A percentile compares a stretch with the other conserved stretches of the same genome.
These are phyloP conservation scores for Penicillium soppii DNA, from an alignment of 495 filamentous ascomycete genomes.

Conservation along the genomic window DNA sequence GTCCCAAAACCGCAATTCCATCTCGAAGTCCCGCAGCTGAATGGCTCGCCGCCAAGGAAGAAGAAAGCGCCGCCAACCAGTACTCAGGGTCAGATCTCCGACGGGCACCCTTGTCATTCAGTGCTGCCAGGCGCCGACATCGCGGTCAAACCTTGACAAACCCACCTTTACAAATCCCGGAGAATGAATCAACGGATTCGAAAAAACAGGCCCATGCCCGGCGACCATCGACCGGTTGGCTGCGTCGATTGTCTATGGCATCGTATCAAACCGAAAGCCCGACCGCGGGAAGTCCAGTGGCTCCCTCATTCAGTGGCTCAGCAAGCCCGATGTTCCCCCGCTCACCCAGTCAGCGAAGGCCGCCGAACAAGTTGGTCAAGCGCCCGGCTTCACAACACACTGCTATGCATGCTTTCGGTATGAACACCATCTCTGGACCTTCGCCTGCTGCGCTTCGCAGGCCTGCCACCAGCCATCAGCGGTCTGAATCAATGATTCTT, in stretches of 20 bases:
- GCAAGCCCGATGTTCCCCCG: constrained; percentile 60
- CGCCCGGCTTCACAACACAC: constrained; percentile 64
- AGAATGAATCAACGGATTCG: constrained; percentile 34
- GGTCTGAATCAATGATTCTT: constrained; percentile 68
- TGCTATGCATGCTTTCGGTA: constrained; percentile 32
- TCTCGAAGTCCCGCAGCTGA: constrained; percentile 15
- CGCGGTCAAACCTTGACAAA: constrained; percentile 42
- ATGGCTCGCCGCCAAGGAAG: constrained; percentile 8
- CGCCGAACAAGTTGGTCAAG: constrained; percentile 88
- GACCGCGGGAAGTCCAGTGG: constrained; percentile 63
- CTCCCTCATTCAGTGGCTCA: constrained; percentile 71
- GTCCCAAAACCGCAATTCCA: constrained; percentile 24
- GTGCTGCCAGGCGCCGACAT: constrained; percentile 47
- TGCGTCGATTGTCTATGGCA: constrained; percentile 69
- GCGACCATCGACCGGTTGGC: constrained; percentile 67
- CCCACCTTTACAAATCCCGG: constrained; percentile 29
- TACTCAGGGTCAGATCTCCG: constrained; percentile 19
- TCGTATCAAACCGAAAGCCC: constrained; percentile 72
- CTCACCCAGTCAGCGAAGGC: constrained; percentile 44
- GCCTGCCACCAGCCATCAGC: constrained; percentile 85
- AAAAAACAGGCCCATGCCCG: constrained; percentile 39
- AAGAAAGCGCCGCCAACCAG: constrained; percentile 9
- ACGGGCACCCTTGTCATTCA: constrained; percentile 49
- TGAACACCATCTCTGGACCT: constrained; percentile 40
- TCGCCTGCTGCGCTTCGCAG: constrained; percentile 62